Conservation (phyloP, 202 grass and related monocot genomes). For the Hordeum pubiflorum region DNA sequence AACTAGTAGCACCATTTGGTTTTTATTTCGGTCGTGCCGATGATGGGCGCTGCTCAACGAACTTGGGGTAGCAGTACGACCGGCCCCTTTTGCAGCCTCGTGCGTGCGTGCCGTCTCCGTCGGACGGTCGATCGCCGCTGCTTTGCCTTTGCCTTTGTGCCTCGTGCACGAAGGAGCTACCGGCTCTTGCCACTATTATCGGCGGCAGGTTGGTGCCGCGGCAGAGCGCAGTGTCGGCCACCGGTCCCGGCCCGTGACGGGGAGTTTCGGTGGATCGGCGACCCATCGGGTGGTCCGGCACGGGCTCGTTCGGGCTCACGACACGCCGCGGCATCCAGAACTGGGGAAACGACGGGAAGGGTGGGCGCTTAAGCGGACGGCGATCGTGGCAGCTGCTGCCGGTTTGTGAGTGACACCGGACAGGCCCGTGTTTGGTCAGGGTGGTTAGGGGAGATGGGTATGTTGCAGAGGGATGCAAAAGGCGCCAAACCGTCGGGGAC, state of each 20-base stretch:
- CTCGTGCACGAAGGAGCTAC: constrained; percentile 14
- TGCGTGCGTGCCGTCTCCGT: background rate
- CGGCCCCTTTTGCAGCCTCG: background rate
- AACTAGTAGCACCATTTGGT: background rate
- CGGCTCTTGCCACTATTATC: constrained; percentile 5
- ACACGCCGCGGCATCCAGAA: background rate
- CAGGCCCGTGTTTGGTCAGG: background rate
- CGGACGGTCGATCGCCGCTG: constrained; percentile 3
- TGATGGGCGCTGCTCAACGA: constrained; percentile 26
- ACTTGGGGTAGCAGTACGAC: background rate
- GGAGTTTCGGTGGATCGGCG: constrained; percentile 8
- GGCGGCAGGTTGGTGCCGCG: constrained; percentile 28
- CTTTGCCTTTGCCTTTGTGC: background rate
- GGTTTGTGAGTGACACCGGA: background rate
- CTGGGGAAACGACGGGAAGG: background rate
- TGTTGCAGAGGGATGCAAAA: background rate
- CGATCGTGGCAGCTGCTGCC: background rate
- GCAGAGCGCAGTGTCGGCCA: constrained; percentile 19
- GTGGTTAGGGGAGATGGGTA: too few relatives aligned
- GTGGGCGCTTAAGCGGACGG: background rate
- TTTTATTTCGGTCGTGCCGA: background rate
- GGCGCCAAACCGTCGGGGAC: background rate
- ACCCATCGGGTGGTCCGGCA: background rate
- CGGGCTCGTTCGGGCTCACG: constrained; percentile 6
- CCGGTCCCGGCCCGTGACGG: background rate